Evolutionary conservation across 108 stramenopile genomes (phyloP).

Genomic region (Conticribra weissflogii): DNA sequence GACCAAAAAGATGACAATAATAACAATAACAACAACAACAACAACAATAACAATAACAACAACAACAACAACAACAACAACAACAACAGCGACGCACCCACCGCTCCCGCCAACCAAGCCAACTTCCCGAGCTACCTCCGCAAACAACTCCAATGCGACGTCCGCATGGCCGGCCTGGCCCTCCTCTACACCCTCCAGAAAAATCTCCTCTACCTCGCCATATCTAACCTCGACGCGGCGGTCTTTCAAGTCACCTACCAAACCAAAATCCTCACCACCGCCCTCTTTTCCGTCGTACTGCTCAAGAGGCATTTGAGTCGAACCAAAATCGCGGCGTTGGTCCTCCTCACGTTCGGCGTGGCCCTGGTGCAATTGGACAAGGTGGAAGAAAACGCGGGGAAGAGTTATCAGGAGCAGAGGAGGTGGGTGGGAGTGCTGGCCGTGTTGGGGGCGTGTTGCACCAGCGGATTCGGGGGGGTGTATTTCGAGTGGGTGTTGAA

Average conservation of each 20-base stretch:
- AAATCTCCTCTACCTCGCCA: constrained; percentile 96
- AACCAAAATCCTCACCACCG: constrained; percentile 97
- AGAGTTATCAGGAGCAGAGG: constrained; percentile 52
- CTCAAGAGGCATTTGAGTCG: constrained; percentile 81
- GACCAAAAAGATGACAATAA: constrained; percentile 22
- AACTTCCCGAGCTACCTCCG: constrained; percentile 23
- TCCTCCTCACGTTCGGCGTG: constrained; percentile 92
- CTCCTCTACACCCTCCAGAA: constrained; percentile 97
- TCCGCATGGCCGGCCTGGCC: constrained; percentile 68
- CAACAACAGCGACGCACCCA: not conserved
- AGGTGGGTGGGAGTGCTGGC: constrained; percentile 87
- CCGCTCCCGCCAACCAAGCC: not conserved
- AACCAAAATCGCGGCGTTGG: constrained; percentile 62
- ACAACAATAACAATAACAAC: not conserved
- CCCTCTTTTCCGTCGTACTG: constrained; percentile 91
- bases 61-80: constrained; percentile 2
- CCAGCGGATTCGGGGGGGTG: constrained; percentile 94
- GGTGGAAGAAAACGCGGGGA: constrained; percentile 37
- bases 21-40: not conserved
- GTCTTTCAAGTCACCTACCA: constrained; percentile 98
- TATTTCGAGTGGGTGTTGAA: constrained; percentile 98
- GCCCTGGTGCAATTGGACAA: constrained; percentile 84
- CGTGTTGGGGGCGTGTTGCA: constrained; percentile 93
- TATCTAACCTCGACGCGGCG: constrained; percentile 95
- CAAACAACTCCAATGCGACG: constrained; percentile 47